Evolutionary conservation across 2,329 filamentous ascomycete species (phyloP), one percentile per base, ranked within the genome.

Genomic region (Nigrospora osmanthi): DNA sequence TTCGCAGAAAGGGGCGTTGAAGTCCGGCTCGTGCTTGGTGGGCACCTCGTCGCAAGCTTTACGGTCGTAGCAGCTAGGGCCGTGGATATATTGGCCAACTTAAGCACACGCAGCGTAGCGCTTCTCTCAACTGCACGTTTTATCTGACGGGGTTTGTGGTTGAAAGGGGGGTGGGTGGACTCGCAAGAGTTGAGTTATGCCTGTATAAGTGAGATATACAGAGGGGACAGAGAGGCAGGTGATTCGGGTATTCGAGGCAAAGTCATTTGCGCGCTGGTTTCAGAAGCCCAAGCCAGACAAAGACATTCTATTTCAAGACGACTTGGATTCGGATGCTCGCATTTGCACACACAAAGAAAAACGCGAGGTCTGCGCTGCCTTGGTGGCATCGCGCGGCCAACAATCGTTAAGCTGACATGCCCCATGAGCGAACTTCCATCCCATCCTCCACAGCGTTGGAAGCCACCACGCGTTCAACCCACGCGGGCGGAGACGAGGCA

Each of bases 51-150:
- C 38, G 11, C 45, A 47, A 2, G 32, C 4, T 3, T 42, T 11
- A 28, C 32, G 40, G 11, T 30, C 19, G 32, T 42, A 47, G 14
- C 6, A 34, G 33, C 13, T 32, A 11, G 9, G 36, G 2, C 19
- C 45, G 11, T 41, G n/a, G 15, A 41, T 38, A 4, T 33, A 39
- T 14, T 47, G 45, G 3, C 45, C 45, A 16, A 44, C 44, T 14
- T 44, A 17, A 3, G 34, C 34, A 11, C 45, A 47, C 11, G 41
- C 37, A 11, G 7, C 19, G 13, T 47, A 47, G 11, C 34, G 38
- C 37, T 47, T 47, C 32, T 41, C 38, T n/a, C 42, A 12, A 35
- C 41, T 15, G 30, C 42, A 41, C 45, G 42, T 47, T 14, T 33
- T 35, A n/a, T 10, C 15, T 15, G 30, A 40, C 7, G 14, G 17